A percentile compares a stretch with the other conserved stretches of the same genome.
phyloP scores from a whole-genome alignment of 495 filamentous ascomycete genomes.

The Neurospora sp. region DNA sequence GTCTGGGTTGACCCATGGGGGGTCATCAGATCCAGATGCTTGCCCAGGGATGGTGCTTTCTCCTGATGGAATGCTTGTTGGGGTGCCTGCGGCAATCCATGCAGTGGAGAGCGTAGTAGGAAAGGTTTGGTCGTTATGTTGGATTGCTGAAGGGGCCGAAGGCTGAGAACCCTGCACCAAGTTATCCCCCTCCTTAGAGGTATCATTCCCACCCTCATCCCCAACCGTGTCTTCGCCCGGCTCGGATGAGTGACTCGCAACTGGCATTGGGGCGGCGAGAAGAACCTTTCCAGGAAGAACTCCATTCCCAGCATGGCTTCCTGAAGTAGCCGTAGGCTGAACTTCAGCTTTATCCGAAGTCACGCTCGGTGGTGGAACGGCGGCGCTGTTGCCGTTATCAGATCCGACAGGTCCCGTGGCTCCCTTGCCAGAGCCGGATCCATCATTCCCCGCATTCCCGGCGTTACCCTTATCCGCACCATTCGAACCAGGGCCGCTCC shows the following conservation, averaged over 20 bases:
- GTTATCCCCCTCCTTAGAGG: neutral
- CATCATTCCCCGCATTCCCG: slow-evolving; percentile 2
- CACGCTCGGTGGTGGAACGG: neutral
- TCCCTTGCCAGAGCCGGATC: neutral
- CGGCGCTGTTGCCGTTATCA: neutral
- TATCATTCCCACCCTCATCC: neutral
- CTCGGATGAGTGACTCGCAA: neutral
- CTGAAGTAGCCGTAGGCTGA: neutral
- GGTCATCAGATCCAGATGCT: neutral
- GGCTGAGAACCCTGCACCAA: neutral
- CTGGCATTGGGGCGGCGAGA: neutral
- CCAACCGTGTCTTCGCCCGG: neutral
- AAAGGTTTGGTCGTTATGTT: neutral
- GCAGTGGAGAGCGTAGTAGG: neutral
- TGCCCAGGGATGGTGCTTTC: neutral
- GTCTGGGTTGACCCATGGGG: neutral
- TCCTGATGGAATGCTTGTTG: neutral
- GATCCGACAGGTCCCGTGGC: neutral
- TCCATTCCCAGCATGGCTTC: neutral
- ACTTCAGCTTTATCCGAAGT: neutral
- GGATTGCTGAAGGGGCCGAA: neutral
- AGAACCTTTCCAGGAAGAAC: neutral
- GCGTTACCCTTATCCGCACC: neutral
- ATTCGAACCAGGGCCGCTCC: neutral
- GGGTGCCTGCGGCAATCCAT: neutral